Evolutionary conservation across 306 rosid species (phyloP).

Genomic region (Calophaca sinica): DNA sequence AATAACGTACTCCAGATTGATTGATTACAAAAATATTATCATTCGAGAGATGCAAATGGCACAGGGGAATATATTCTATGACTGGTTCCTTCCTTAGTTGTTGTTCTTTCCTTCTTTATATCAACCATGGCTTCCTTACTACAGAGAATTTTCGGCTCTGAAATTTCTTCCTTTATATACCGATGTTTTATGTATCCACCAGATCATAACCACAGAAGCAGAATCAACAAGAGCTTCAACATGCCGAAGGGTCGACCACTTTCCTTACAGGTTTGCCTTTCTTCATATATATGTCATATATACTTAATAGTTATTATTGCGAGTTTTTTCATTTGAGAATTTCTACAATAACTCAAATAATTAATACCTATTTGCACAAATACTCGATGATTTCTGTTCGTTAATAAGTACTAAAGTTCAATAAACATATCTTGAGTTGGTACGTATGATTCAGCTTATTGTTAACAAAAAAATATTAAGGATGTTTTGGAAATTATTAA

Average conservation of each 20-base stretch:
- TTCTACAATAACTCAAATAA: too few relatives aligned
- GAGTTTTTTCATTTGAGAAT: too few relatives aligned
- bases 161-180: slow-evolving; percentile 56
- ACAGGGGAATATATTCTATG: slow-evolving; percentile 74
- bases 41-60: slow-evolving; percentile 52
- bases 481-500: too few relatives aligned
- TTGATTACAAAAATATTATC: slow-evolving; percentile 51
- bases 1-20: slow-evolving; percentile 16
- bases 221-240: slow-evolving; percentile 51
- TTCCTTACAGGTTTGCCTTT: slow-evolving; percentile 72
- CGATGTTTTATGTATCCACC: slow-evolving; percentile 46
- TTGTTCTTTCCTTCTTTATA: slow-evolving; percentile 43
- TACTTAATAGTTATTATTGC: too few relatives aligned
- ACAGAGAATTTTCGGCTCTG: slow-evolving; percentile 60
- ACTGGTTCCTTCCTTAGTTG: slow-evolving; percentile 48
- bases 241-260: slow-evolving; percentile 86
- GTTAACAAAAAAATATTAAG: too few relatives aligned
- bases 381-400: too few relatives aligned
- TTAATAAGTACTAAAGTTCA: too few relatives aligned
- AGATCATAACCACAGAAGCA: slow-evolving; percentile 12
- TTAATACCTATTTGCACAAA: too few relatives aligned
- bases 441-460: too few relatives aligned
- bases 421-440: too few relatives aligned
- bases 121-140: slow-evolving; percentile 65
- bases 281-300: too few relatives aligned